Conservation (phyloP, 257 asterid genomes). For the Voacanga thouarsii region DNA sequence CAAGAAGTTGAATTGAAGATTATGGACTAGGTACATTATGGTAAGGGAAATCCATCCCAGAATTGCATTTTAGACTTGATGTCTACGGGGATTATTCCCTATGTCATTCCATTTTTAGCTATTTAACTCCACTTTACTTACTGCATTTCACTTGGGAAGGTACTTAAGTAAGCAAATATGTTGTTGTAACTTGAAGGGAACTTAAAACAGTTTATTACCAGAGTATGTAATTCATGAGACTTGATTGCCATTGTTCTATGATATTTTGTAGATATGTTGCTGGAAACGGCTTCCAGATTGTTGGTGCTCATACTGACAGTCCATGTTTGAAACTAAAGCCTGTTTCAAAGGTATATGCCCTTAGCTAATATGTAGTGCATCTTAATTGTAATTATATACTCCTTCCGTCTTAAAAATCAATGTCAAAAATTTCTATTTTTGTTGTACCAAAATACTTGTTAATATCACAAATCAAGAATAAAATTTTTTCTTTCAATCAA, state of each 20-base stretch:
- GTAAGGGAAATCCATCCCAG: neutral
- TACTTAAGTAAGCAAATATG: neutral
- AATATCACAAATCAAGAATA: no score
- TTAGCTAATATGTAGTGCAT: neutral
- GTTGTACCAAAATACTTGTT: no score
- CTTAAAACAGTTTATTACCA: neutral
- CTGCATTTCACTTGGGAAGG: neutral
- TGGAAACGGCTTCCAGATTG: conserved; percentile 76
- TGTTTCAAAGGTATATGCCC: conserved; percentile 56
- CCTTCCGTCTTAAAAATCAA: no score
- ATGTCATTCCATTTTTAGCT: neutral
- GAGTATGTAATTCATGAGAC: neutral
- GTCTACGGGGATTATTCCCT: neutral
- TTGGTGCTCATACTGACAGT: conserved; percentile 98
- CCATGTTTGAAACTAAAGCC: conserved; percentile 90
- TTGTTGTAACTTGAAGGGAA: neutral
- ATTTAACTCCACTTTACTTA: neutral
- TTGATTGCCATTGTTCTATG: neutral
- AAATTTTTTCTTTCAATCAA: no score
- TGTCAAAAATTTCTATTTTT: no score
- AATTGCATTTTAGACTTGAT: neutral
- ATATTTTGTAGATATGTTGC: conserved; percentile 58
- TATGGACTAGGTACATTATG: neutral
- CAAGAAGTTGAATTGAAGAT: neutral
- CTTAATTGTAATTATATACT: neutral